phyloP scores from a whole-genome alignment of 1,139 yeast species.

The Saccharomyces pastorianus region DNA sequence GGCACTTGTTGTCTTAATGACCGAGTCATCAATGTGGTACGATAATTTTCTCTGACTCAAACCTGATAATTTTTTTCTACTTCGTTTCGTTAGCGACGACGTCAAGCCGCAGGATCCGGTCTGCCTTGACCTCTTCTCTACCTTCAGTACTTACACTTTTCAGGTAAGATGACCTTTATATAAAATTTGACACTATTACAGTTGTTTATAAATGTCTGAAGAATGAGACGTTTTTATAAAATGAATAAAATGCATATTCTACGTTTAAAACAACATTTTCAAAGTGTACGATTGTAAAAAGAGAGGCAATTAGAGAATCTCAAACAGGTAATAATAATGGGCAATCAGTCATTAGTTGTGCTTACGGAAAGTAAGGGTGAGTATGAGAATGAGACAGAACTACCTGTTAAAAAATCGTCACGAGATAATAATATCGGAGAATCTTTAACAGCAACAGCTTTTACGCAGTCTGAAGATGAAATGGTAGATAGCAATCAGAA shows the following conservation, averaged over 20 bases:
- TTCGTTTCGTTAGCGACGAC: background rate
- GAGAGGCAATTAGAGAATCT: background rate
- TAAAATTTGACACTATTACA: background rate
- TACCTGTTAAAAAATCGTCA: background rate
- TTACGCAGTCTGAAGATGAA: background rate
- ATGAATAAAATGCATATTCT: background rate
- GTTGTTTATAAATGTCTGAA: no score
- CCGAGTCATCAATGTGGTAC: background rate
- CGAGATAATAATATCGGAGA: background rate
- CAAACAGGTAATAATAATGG: background rate
- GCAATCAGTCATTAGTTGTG: background rate
- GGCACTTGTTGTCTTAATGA: background rate
- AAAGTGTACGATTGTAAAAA: background rate
- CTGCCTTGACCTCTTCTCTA: background rate
- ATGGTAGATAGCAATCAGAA: slow-evolving; percentile 6
- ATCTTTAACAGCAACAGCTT: background rate
- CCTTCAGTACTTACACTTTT: background rate
- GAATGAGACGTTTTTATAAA: background rate
- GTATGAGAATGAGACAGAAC: background rate
- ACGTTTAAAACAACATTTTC: background rate
- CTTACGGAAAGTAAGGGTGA: background rate
- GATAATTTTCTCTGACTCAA: background rate
- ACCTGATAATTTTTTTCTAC: no score
- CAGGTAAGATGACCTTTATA: background rate
- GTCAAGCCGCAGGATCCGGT: background rate